phyloP scores from a whole-genome alignment of 2,329 filamentous ascomycete genomes.

The Bipolaris zeicola region DNA sequence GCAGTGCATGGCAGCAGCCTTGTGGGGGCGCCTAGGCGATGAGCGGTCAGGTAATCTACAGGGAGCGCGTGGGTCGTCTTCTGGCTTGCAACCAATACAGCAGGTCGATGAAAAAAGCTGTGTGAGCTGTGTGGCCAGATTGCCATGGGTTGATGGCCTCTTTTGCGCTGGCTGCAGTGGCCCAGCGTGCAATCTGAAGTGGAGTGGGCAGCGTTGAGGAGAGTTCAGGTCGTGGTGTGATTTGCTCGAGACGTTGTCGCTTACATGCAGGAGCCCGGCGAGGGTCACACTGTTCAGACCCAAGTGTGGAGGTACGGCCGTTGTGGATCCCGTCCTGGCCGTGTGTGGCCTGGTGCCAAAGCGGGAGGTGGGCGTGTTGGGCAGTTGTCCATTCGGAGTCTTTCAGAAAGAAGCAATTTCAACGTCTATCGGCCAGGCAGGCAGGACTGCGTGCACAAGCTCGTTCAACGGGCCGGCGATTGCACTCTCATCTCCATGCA shows the following conservation, averaged over 20 bases:
- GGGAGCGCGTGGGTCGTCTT: conserved; percentile 8
- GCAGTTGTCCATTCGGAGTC: conserved; percentile 24
- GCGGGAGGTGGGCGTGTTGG: conserved; percentile 13
- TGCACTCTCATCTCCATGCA: conserved; percentile 7
- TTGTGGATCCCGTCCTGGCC: conserved; percentile 25
- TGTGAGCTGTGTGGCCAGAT: background rate
- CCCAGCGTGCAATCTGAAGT: conserved; percentile 9
- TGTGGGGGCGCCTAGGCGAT: conserved; percentile 3
- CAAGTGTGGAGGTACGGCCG: conserved; percentile 38
- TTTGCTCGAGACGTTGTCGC: conserved; percentile 13
- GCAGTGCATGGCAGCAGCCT: background rate
- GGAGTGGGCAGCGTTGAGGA: conserved; percentile 6
- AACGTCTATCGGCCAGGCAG: conserved; percentile 11
- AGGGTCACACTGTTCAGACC: conserved; percentile 11
- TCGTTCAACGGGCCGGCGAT: conserved; percentile 34
- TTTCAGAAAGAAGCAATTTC: conserved; percentile 19
- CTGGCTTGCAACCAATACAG: background rate
- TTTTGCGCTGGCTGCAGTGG: background rate
- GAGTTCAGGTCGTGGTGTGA: conserved; percentile 17
- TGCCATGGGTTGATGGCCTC: background rate
- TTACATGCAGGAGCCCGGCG: conserved; percentile 31
- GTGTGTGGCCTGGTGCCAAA: conserved; percentile 25
- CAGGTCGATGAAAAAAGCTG: background rate
- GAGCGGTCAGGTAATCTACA: conserved; percentile 4
- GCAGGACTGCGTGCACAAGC: conserved; percentile 16